phyloP scores from a whole-genome alignment of 257 asterid species.

The Cynanchum wilfordii region DNA sequence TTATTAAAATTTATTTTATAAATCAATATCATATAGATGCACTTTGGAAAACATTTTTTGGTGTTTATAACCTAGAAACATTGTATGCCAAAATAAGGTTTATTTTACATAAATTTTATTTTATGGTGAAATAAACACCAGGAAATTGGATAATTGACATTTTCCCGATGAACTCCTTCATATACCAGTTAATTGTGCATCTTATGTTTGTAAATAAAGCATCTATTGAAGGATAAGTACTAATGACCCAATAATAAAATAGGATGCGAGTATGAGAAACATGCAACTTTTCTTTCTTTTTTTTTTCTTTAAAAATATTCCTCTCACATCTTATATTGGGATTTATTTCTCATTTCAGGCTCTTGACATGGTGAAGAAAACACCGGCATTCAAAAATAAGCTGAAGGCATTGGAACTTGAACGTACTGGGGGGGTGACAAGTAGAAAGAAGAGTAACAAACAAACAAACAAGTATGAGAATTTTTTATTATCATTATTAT shows the following conservation, averaged over 20 bases:
- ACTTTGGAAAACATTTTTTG: too few relatives aligned
- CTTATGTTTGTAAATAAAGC: background rate
- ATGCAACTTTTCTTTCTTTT: background rate
- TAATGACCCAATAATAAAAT: background rate
- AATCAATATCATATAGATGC: too few relatives aligned
- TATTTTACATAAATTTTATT: too few relatives aligned
- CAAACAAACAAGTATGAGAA: constrained; percentile 57
- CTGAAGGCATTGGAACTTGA: constrained; percentile 88
- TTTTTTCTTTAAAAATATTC: background rate
- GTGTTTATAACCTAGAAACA: too few relatives aligned
- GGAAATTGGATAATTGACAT: background rate
- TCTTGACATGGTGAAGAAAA: constrained; percentile 89
- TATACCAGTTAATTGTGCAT: too few relatives aligned
- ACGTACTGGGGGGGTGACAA: constrained; percentile 79
- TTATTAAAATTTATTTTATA: too few relatives aligned
- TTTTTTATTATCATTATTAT: constrained; percentile 7
- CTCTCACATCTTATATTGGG: constrained; percentile 18
- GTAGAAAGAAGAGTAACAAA: constrained; percentile 74
- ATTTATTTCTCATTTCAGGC: constrained; percentile 51
- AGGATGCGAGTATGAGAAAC: background rate
- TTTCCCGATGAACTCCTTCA: background rate
- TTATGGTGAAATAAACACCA: too few relatives aligned
- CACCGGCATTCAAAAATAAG: constrained; percentile 93
- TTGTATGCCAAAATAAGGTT: too few relatives aligned
- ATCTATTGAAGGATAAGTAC: constrained; percentile 1